Percentiles rank a stretch among this genome's conserved stretches.
phyloP scores from a whole-genome alignment of 2,329 filamentous ascomycete genomes.

The Fusarium vanettenii region DNA sequence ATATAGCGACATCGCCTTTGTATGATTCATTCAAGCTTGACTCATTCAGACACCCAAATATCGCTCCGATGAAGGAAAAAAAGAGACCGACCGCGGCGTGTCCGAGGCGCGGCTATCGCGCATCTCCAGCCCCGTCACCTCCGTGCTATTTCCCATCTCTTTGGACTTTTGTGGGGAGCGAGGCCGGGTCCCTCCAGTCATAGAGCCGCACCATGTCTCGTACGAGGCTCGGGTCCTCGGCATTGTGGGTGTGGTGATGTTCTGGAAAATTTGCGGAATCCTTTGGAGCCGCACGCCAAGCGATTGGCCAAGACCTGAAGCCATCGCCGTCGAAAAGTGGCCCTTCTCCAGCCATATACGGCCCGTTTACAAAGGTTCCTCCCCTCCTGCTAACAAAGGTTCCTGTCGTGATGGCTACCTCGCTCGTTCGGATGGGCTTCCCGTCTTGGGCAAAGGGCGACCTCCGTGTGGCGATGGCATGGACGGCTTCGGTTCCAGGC shows the following conservation, averaged over 20 bases:
- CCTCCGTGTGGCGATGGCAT: conserved; percentile 5
- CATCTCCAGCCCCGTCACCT: conserved; percentile 1
- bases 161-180: conserved; percentile 31
- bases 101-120: conserved; percentile 13
- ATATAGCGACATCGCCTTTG: background rate
- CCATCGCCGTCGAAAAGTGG: background rate
- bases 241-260: conserved; percentile 34
- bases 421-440: conserved; percentile 28
- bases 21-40: conserved; percentile 10
- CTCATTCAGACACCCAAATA: background rate
- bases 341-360: conserved; percentile 22
- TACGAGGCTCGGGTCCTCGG: conserved; percentile 41
- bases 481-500: background rate
- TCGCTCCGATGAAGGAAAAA: background rate
- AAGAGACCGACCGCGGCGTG: conserved; percentile 11
- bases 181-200: conserved; percentile 12
- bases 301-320: conserved; percentile 22
- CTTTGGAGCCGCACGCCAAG: conserved; percentile 11
- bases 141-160: conserved; percentile 21
- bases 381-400: conserved; percentile 27
- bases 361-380: conserved; percentile 32
- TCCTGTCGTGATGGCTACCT: conserved; percentile 7
- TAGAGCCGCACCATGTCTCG: conserved; percentile 25
- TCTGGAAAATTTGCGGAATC: conserved; percentile 39
- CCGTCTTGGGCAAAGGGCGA: conserved; percentile 22